Evolutionary conservation across 805 yeast species (phyloP).

Genomic region (Yamadazyma kitorensis): DNA sequence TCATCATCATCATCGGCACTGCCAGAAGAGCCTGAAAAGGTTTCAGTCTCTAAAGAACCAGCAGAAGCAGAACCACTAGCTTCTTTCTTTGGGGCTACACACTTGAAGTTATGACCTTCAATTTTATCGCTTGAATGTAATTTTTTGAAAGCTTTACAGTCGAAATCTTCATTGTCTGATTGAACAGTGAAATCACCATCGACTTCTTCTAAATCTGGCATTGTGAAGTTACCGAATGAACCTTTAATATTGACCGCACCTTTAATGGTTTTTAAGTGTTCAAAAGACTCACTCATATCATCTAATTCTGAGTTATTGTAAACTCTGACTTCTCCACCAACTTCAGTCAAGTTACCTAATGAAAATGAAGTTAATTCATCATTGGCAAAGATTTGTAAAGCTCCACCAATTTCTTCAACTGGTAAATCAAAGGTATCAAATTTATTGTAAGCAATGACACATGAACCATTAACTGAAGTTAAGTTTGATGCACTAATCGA

Average conservation of each 20-base stretch:
- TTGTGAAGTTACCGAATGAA: constrained; percentile 36
- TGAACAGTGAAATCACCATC: constrained; percentile 40
- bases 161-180: constrained; percentile 36
- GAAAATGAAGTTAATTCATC: constrained; percentile 35
- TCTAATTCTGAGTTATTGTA: constrained; percentile 40
- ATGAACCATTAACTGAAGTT: constrained; percentile 39
- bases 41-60: constrained; percentile 17
- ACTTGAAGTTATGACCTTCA: constrained; percentile 44
- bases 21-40: constrained; percentile 17
- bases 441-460: constrained; percentile 38
- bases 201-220: constrained; percentile 34
- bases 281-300: constrained; percentile 28
- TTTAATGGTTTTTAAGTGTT: constrained; percentile 28
- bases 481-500: constrained; percentile 30
- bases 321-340: constrained; percentile 41
- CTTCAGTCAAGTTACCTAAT: constrained; percentile 26
- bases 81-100: constrained; percentile 32
- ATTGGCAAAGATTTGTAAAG: constrained; percentile 41
- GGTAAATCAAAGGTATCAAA: constrained; percentile 30
- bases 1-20: constrained; percentile 18
- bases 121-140: constrained; percentile 30
- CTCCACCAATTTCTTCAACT: constrained; percentile 36
- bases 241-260: constrained; percentile 42
- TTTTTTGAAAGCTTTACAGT: constrained; percentile 33
- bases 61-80: constrained; percentile 16